Percentiles rank a stretch among this genome's conserved stretches.
phyloP scores from a whole-genome alignment of 2,329 filamentous ascomycete species.

The Pseudogymnoascus destructans region DNA sequence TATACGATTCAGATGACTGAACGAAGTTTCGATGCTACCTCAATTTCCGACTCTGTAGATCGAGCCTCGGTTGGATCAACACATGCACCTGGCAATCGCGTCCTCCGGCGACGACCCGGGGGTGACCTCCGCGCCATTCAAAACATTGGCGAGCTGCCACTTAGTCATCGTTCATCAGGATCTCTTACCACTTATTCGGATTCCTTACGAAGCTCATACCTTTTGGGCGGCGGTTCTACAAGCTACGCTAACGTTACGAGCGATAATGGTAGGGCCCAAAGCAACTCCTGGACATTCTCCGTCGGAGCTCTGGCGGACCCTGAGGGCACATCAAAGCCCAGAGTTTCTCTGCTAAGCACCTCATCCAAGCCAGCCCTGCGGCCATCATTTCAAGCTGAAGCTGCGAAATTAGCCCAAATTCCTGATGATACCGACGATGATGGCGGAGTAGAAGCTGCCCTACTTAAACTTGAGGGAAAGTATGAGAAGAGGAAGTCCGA shows the following conservation, averaged over 20 bases:
- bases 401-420: conserved; percentile 74
- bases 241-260: conserved; percentile 35
- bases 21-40: conserved; percentile 49
- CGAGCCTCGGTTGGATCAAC: conserved; percentile 29
- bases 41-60: conserved; percentile 40
- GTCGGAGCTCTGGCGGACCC: conserved; percentile 42
- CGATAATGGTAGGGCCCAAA: conserved; percentile 28
- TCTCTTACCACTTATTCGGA: conserved; percentile 48
- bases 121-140: conserved; percentile 59
- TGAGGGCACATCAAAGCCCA: conserved; percentile 28
- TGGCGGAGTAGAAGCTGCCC: conserved; percentile 81
- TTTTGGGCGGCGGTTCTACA: conserved; percentile 29
- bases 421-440: conserved; percentile 70
- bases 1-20: conserved; percentile 37
- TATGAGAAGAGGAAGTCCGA: conserved; percentile 43
- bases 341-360: conserved; percentile 45
- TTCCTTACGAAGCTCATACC: conserved; percentile 44
- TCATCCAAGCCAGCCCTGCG: conserved; percentile 51
- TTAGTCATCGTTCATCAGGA: conserved; percentile 44
- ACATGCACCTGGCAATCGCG: conserved; percentile 40
- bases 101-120: conserved; percentile 59
- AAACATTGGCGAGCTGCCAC: conserved; percentile 44
- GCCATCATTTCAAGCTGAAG: conserved; percentile 76
- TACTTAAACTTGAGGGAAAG: conserved; percentile 84
- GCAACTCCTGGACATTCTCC: conserved; percentile 38